Conservation (phyloP, 2,329 filamentous ascomycete genomes). For the Drechslerella dactyloides region DNA sequence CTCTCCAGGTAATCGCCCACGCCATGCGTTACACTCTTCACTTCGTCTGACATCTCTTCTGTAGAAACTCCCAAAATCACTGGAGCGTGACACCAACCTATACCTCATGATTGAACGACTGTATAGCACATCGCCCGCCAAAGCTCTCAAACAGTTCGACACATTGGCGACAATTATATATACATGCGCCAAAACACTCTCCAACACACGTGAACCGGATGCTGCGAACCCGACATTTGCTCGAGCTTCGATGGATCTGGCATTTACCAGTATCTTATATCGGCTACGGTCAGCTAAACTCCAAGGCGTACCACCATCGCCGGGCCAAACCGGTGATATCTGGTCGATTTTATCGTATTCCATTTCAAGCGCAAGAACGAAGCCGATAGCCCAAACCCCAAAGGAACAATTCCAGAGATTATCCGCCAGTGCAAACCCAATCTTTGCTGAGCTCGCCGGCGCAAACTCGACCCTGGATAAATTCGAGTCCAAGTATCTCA, state of each 20-base stretch:
- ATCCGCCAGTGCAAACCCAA: constrained; percentile 8
- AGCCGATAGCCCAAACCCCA: constrained; percentile 13
- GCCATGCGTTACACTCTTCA: constrained; percentile 1
- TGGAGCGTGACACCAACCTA: constrained; percentile 25
- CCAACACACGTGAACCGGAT: constrained; percentile 27
- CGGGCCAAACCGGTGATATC: constrained; percentile 23
- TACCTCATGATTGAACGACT: constrained; percentile 29
- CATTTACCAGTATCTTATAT: constrained; percentile 28
- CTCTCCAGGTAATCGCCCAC: constrained; percentile 21
- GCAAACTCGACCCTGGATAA: constrained; percentile 14
- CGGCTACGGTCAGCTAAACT: constrained; percentile 21
- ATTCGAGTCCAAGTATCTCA: constrained; percentile 38
- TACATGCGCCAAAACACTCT: constrained; percentile 29
- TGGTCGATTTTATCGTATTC: constrained; percentile 38
- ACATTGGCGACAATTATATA: constrained; percentile 30
- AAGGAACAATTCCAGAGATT: constrained; percentile 27
- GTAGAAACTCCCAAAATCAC: constrained; percentile 34
- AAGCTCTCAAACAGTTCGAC: constrained; percentile 40
- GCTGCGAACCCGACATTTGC: neutral
- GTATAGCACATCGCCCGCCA: constrained; percentile 11
- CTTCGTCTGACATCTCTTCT: neutral
- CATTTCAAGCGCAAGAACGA: constrained; percentile 18
- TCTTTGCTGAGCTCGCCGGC: constrained; percentile 21
- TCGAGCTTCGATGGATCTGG: constrained; percentile 17
- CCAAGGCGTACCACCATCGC: constrained; percentile 11